Percentiles rank a stretch among this genome's conserved stretches.
Evolutionary conservation across 1,139 yeast species (phyloP).

Genomic region (Suhomyces bolitotheri): DNA sequence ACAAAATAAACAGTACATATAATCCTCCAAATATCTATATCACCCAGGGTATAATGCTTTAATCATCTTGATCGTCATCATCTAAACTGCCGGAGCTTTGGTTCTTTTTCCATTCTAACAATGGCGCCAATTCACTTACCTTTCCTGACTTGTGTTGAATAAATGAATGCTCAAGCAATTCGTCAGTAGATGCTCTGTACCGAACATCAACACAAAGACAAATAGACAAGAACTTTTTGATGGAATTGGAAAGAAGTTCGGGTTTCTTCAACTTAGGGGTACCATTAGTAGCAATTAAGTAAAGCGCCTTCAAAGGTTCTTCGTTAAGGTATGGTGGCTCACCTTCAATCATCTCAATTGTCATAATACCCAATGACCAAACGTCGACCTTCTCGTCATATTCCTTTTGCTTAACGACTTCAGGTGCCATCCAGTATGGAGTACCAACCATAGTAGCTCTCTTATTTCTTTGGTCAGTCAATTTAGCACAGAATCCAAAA

Average conservation of each 20-base stretch:
- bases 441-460: slow-evolving; percentile 99
- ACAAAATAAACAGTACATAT: slow-evolving; percentile 8
- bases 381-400: slow-evolving; percentile 97
- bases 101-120: slow-evolving; percentile 65
- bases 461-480: slow-evolving; percentile 88
- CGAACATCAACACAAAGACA: slow-evolving; percentile 95
- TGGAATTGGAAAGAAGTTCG: slow-evolving; percentile 70
- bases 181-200: slow-evolving; percentile 88
- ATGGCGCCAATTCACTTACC: slow-evolving; percentile 63
- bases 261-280: slow-evolving; percentile 94
- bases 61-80: slow-evolving; percentile 5
- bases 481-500: slow-evolving; percentile 96
- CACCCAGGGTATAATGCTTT: background rate
- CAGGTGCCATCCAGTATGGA: slow-evolving; percentile 99
- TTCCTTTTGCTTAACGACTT: slow-evolving; percentile 93
- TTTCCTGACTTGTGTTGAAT: slow-evolving; percentile 69
- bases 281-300: slow-evolving; percentile 93
- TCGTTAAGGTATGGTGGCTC: slow-evolving; percentile 98
- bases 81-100: slow-evolving; percentile 6
- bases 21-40: too few relatives aligned
- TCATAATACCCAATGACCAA: slow-evolving; percentile 98
- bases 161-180: slow-evolving; percentile 78
- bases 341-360: slow-evolving; percentile 97
- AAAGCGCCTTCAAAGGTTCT: slow-evolving; percentile 87
- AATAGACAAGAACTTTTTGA: slow-evolving; percentile 84